Evolutionary conservation across 192 early-diverging fungal species (phyloP), one percentile per base, ranked within the genome.

Genomic region (Entomortierella lignicola): DNA sequence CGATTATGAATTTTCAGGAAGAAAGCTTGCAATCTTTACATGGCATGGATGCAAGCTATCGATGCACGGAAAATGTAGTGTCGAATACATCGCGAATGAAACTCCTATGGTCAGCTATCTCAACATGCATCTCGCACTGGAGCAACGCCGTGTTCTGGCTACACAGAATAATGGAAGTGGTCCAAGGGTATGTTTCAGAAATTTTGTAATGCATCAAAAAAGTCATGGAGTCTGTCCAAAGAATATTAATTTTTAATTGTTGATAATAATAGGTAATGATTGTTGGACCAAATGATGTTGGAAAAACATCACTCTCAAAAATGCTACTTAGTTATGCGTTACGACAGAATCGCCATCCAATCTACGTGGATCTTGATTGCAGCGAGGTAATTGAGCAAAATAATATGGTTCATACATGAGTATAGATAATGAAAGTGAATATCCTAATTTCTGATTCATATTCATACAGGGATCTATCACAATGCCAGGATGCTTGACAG

Each of bases 21-120:
- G 90, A 47, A 97, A 98, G 81, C 85, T 92, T 18, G 96, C 95
- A 8, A 85, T 98, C 0, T 98, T 95, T 81, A 95, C 94, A 13
- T 99, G 93, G 93, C 88, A 94, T 60, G 98, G 97, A 23, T 98
- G 96, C 82, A 85, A 72, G 18, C 74, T 98, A 0, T 54, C 71
- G 58, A 48, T 87, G 12, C 32, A 71, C 32, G 95, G 96, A 58
- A 72, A 82, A 21, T 92, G 89, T 70, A 86, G 89, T 26, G 92
- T 93, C 3, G 93, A 93, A 58, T 98, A 97, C 65, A 88, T 93
- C 2, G 97, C 95, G 0, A 94, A 89, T n/a, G 98, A 99, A 75
- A 98, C 98, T 4, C 96, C 97, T 15, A 98, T 99, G 98, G 82
- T 84, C 30, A 88, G 88, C 42, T 96, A 94, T 72, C 83, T 97